Conservation (phyloP, 1,139 yeast genomes). For the Debaryomycetaceae sp. region DNA sequence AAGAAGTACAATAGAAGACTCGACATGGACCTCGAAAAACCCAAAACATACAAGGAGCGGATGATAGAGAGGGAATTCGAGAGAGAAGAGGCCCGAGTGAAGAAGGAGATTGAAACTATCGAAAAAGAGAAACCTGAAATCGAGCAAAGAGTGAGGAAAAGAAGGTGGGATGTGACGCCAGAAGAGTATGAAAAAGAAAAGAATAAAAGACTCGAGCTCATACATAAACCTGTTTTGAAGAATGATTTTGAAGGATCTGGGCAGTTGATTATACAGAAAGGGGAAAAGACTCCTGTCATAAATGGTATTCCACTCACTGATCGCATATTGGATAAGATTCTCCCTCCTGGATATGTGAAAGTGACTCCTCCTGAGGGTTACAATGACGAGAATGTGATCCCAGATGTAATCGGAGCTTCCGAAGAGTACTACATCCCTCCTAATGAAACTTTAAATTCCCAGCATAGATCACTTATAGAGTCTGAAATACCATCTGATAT, state of each 20-base stretch:
- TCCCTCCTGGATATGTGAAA: conserved; percentile 54
- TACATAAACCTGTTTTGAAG: not conserved
- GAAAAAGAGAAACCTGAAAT: conserved; percentile 13
- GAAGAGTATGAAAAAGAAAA: conserved; percentile 24
- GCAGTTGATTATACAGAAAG: not conserved
- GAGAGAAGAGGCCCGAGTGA: conserved; percentile 26
- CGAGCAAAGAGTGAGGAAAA: conserved; percentile 14
- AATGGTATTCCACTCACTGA: conserved; percentile 49
- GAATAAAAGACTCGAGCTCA: conserved; percentile 11
- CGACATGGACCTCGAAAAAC: conserved; percentile 20
- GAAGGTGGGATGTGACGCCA: conserved; percentile 37
- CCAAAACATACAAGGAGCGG: conserved; percentile 30
- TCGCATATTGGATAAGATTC: conserved; percentile 45
- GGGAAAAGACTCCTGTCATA: conserved; percentile 35
- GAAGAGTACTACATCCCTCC: conserved; percentile 26
- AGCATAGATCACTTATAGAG: conserved; percentile 20
- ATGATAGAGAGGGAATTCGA: conserved; percentile 35
- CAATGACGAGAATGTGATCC: conserved; percentile 17
- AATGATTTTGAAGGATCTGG: not conserved
- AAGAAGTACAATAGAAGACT: conserved; percentile 22
- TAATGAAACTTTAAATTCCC: conserved; percentile 13
- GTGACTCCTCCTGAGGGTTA: conserved; percentile 49
- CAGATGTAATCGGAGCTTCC: conserved; percentile 32
- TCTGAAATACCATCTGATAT: conserved; percentile 48
- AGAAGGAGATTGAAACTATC: conserved; percentile 14